A percentile compares a stretch with the other conserved stretches of the same genome.
These are phyloP conservation scores for Spergularia azorica DNA, from an alignment of 179 eudicot species.

Conservation along the genomic window DNA sequence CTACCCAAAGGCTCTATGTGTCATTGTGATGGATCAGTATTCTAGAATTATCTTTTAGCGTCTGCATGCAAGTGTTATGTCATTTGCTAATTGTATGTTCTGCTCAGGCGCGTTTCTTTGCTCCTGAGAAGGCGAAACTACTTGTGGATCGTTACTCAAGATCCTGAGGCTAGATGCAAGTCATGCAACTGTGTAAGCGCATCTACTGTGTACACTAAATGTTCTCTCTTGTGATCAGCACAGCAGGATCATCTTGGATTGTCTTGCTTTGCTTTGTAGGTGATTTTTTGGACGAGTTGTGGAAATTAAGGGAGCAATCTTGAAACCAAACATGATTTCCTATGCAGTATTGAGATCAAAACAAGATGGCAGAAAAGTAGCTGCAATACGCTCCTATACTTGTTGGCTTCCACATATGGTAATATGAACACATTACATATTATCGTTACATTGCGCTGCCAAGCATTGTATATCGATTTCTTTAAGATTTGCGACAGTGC, in stretches of 20 bases:
- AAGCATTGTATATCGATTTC: slow-evolving; percentile 4
- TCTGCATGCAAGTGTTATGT: not conserved
- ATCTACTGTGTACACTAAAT: not conserved
- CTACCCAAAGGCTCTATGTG: too few species aligned
- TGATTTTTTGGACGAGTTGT: not conserved
- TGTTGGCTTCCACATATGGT: slow-evolving; percentile 5
- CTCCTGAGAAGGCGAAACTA: slow-evolving; percentile 87
- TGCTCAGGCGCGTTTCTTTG: slow-evolving; percentile 92
- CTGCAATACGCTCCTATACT: not conserved
- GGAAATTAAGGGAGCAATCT: slow-evolving; percentile 2
- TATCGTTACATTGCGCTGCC: not conserved
- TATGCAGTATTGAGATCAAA: slow-evolving; percentile 2
- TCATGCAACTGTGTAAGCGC: not conserved
- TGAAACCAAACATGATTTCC: slow-evolving; percentile 1
- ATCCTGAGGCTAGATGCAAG: slow-evolving; percentile 32
- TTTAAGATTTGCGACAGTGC: too few species aligned
- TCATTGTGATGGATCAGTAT: too few species aligned
- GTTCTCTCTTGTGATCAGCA: not conserved
- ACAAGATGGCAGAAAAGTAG: not conserved
- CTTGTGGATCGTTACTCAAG: slow-evolving; percentile 85
- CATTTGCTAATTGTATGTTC: slow-evolving; percentile 10
- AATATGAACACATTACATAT: not conserved
- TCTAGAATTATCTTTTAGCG: not conserved
- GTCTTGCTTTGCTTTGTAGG: slow-evolving; percentile 1
- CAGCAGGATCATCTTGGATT: not conserved